Conservation (phyloP, 2,329 filamentous ascomycete genomes). For the Pseudocercospora ulei region DNA sequence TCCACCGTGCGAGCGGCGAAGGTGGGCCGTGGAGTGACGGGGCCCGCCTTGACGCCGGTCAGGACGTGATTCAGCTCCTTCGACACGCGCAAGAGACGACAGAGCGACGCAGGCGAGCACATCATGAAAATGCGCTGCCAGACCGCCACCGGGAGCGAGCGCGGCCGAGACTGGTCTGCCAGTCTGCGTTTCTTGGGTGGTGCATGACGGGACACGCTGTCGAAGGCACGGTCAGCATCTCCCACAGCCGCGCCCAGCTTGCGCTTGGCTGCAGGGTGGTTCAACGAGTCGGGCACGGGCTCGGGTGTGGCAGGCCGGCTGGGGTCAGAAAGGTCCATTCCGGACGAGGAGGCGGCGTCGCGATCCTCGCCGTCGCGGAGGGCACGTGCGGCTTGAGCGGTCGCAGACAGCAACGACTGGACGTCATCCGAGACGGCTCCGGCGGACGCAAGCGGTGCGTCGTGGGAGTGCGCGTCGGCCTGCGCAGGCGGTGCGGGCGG, state of each 20-base stretch:
- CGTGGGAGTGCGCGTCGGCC: background rate
- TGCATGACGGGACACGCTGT: slow-evolving; percentile 13
- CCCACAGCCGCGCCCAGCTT: slow-evolving; percentile 23
- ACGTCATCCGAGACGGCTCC: background rate
- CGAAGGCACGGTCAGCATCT: slow-evolving; percentile 10
- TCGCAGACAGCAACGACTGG: slow-evolving; percentile 1
- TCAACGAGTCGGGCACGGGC: slow-evolving; percentile 5
- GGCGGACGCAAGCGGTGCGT: background rate
- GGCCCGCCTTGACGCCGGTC: slow-evolving; percentile 20
- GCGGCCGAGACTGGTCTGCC: slow-evolving; percentile 6
- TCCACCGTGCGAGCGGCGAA: slow-evolving; percentile 36
- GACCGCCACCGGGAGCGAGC: slow-evolving; percentile 22
- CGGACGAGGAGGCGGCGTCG: slow-evolving; percentile 23
- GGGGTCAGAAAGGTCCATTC: slow-evolving; percentile 29
- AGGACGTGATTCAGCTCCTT: slow-evolving; percentile 28
- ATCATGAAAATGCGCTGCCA: slow-evolving; percentile 33
- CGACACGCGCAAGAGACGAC: slow-evolving; percentile 30
- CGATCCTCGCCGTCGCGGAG: slow-evolving; percentile 10
- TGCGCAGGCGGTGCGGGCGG: background rate
- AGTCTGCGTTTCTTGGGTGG: slow-evolving; percentile 24
- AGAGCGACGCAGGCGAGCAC: slow-evolving; percentile 31
- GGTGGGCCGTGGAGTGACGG: slow-evolving; percentile 14
- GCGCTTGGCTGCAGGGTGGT: slow-evolving; percentile 27
- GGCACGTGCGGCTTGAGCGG: background rate
- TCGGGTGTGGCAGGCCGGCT: slow-evolving; percentile 22